phyloP scores from a whole-genome alignment of 768 basidiomycete species.

The Harrya chromipes region DNA sequence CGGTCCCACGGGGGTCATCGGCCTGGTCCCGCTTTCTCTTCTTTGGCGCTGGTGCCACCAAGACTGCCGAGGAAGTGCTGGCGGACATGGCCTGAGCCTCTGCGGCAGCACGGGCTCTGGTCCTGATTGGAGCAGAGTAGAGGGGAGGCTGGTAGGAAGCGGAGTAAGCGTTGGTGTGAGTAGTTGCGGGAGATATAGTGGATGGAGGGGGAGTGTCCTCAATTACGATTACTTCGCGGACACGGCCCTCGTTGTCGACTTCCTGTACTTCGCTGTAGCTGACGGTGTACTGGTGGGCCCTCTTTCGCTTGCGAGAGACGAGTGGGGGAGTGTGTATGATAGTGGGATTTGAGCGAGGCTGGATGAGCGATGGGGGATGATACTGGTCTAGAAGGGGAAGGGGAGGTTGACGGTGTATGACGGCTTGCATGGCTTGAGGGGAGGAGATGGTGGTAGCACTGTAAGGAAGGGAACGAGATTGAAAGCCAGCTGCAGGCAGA shows the following conservation, averaged over 20 bases:
- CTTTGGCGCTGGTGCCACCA: constrained; percentile 72
- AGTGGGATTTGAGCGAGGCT: constrained; percentile 46
- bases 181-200: constrained; percentile 72
- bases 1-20: constrained; percentile 68
- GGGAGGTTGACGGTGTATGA: constrained; percentile 60
- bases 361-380: constrained; percentile 55
- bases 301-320: constrained; percentile 77
- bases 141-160: constrained; percentile 77
- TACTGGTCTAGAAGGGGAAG: constrained; percentile 63
- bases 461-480: constrained; percentile 28
- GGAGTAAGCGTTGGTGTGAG: constrained; percentile 68
- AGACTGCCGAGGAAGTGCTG: constrained; percentile 57
- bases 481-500: constrained; percentile 33
- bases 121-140: constrained; percentile 74
- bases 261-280: constrained; percentile 89
- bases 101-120: constrained; percentile 81
- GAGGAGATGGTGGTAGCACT: constrained; percentile 48
- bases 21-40: constrained; percentile 78
- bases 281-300: constrained; percentile 75
- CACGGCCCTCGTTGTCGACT: constrained; percentile 71
- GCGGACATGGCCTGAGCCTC: constrained; percentile 78
- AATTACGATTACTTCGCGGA: constrained; percentile 88
- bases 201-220: constrained; percentile 84
- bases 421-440: constrained; percentile 65
- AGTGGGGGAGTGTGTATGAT: constrained; percentile 70